Percentiles rank a stretch among this genome's conserved stretches.
These are phyloP conservation scores for Solanum chiquidenum DNA, from an alignment of 257 asterid species.

Conservation along the genomic window DNA sequence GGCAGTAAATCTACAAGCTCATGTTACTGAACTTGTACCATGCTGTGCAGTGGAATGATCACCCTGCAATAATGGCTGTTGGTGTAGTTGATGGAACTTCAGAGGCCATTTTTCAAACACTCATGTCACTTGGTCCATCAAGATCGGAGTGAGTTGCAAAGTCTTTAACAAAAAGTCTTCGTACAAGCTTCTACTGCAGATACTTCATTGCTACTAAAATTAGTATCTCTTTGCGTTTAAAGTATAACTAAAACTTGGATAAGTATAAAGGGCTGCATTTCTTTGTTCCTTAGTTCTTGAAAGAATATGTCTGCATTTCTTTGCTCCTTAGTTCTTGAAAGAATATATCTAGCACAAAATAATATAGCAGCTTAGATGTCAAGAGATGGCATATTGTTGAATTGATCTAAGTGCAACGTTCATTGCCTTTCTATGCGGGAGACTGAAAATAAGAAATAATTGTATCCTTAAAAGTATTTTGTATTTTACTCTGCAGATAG, in stretches of 20 bases:
- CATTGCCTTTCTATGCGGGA: neutral
- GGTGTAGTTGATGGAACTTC: conserved; percentile 91
- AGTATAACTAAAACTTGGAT: neutral
- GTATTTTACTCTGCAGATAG: conserved; percentile 49
- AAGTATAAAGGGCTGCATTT: neutral
- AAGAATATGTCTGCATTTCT: neutral
- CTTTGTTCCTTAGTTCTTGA: neutral
- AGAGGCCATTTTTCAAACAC: conserved; percentile 84
- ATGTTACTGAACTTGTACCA: neutral
- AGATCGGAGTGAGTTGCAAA: conserved; percentile 80
- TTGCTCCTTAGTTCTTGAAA: neutral
- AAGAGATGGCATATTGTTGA: neutral
- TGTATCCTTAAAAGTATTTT: neutral
- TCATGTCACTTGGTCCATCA: conserved; percentile 94
- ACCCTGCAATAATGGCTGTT: conserved; percentile 96
- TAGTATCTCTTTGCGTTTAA: neutral
- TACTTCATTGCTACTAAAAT: neutral
- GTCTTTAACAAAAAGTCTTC: neutral
- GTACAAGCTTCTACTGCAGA: neutral
- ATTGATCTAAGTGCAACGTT: neutral
- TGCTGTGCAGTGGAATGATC: conserved; percentile 54
- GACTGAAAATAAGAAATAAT: neutral
- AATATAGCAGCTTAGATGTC: neutral
- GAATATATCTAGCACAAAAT: neutral
- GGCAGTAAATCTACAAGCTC: neutral